Evolutionary conservation across 352 stramenopile species (phyloP).

Genomic region (Globisporangium yorkense): DNA sequence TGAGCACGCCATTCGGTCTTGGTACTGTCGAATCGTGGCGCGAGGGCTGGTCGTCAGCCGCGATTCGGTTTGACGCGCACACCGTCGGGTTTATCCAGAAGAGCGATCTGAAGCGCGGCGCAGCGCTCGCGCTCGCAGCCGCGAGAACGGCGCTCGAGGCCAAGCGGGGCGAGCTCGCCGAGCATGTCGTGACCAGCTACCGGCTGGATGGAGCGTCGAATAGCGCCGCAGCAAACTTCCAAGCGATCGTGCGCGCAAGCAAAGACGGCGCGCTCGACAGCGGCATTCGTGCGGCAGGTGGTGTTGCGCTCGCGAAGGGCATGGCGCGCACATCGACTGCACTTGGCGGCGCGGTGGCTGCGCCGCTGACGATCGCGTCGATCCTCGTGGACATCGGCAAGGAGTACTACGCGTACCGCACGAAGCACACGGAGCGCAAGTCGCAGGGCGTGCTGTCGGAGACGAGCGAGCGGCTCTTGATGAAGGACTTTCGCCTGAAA

Average conservation of each 20-base stretch:
- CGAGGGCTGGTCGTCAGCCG: constrained; percentile 22
- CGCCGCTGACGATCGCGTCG: constrained; percentile 72
- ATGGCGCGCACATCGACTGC: constrained; percentile 54
- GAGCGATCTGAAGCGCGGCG: constrained; percentile 44
- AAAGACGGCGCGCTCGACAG: constrained; percentile 79
- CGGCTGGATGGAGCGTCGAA: constrained; percentile 31
- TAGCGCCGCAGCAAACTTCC: constrained; percentile 23
- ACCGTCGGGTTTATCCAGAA: constrained; percentile 69
- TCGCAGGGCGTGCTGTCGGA: constrained; percentile 55
- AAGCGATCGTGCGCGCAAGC: constrained; percentile 48
- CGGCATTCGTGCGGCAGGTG: constrained; percentile 68
- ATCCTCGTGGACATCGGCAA: constrained; percentile 86
- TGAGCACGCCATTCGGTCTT: constrained; percentile 65
- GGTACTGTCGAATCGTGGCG: constrained; percentile 52
- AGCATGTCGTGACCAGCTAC: constrained; percentile 57
- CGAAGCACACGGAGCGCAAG: constrained; percentile 68
- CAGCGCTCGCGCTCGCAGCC: constrained; percentile 33
- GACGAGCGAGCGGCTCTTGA: constrained; percentile 76
- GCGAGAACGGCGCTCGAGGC: constrained; percentile 38
- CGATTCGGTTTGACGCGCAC: constrained; percentile 30
- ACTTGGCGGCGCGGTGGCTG: constrained; percentile 57
- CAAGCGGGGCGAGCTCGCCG: constrained; percentile 47
- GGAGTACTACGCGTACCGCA: constrained; percentile 81
- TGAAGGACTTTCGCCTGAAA: constrained; percentile 78
- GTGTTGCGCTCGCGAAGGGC: constrained; percentile 68